Evolutionary conservation across 495 filamentous ascomycete species (phyloP).

Genomic region (Talaromyces proteolyticus): DNA sequence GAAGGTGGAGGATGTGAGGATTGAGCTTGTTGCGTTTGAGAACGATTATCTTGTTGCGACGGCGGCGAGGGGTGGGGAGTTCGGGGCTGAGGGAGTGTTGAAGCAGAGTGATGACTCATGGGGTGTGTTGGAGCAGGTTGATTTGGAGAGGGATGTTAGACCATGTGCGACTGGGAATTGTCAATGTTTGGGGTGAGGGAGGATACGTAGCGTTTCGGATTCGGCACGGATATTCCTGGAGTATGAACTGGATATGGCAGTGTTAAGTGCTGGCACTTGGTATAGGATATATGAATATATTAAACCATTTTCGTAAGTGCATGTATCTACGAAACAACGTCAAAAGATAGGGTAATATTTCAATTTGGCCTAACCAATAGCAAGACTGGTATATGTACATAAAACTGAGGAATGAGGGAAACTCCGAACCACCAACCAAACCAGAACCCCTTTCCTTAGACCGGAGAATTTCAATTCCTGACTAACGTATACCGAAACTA

Average conservation of each 20-base stretch:
- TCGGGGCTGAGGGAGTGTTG: slow-evolving; percentile 13
- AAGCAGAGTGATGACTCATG: slow-evolving; percentile 12
- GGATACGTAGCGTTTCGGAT: neutral
- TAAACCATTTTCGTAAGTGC: too few species aligned
- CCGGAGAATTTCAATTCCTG: too few species aligned
- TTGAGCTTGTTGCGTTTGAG: slow-evolving; percentile 58
- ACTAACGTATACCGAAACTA: too few species aligned
- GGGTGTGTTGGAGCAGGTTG: slow-evolving; percentile 16
- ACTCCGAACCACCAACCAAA: too few species aligned
- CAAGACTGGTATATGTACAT: neutral
- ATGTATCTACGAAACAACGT: too few species aligned
- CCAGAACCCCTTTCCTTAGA: too few species aligned
- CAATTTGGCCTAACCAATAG: neutral
- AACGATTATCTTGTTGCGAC: slow-evolving; percentile 57
- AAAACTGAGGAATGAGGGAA: neutral
- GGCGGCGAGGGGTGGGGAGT: slow-evolving; percentile 30
- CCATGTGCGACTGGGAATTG: slow-evolving; percentile 21
- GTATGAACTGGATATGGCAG: too few species aligned
- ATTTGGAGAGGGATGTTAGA: slow-evolving; percentile 24
- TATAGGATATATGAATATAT: neutral
- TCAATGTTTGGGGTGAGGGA: slow-evolving; percentile 1
- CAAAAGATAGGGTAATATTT: too few species aligned
- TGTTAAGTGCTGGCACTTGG: too few species aligned
- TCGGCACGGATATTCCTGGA: neutral
- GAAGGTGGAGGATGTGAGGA: slow-evolving; percentile 43